Conservation (phyloP, 305 asterid species). For the Caryopteris hybrid region DNA sequence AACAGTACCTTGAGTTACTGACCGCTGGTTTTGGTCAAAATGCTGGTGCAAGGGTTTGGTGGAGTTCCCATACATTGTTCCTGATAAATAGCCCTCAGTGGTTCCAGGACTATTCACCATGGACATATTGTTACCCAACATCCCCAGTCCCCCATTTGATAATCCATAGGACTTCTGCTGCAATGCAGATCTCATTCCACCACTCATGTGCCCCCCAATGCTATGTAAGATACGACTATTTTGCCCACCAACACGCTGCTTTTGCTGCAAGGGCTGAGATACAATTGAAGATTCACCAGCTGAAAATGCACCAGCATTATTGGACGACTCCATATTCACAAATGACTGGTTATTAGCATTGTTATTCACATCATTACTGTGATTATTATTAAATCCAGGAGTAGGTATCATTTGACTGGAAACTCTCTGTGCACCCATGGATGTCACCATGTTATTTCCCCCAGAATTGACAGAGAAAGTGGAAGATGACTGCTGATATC, state of each 20-base stretch:
- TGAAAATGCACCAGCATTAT: conserved; percentile 49
- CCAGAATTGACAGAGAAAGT: conserved; percentile 60
- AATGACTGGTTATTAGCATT: conserved; percentile 48
- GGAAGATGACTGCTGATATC: conserved; percentile 70
- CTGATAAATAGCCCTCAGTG: conserved; percentile 57
- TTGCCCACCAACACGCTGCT: conserved; percentile 80
- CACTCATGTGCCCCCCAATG: conserved; percentile 83
- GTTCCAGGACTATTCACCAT: conserved; percentile 57
- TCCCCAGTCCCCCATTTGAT: conserved; percentile 66
- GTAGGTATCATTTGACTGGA: conserved; percentile 97
- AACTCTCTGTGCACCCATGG: conserved; percentile 72
- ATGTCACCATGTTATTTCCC: conserved; percentile 58
- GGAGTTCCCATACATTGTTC: conserved; percentile 54
- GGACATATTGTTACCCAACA: conserved; percentile 55
- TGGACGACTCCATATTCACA: conserved; percentile 61
- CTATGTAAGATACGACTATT: conserved; percentile 81
- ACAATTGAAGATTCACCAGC: conserved; percentile 53
- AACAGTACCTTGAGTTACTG: conserved; percentile 57
- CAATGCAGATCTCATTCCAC: conserved; percentile 78
- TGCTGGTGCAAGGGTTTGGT: conserved; percentile 50
- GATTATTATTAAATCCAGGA: conserved; percentile 75
- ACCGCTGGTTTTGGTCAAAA: conserved; percentile 61
- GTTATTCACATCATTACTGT: conserved; percentile 40
- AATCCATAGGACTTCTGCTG: conserved; percentile 82
- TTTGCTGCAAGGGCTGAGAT: conserved; percentile 79